Conservation (phyloP, 257 asterid genomes). For the Lycium ferocissimum region DNA sequence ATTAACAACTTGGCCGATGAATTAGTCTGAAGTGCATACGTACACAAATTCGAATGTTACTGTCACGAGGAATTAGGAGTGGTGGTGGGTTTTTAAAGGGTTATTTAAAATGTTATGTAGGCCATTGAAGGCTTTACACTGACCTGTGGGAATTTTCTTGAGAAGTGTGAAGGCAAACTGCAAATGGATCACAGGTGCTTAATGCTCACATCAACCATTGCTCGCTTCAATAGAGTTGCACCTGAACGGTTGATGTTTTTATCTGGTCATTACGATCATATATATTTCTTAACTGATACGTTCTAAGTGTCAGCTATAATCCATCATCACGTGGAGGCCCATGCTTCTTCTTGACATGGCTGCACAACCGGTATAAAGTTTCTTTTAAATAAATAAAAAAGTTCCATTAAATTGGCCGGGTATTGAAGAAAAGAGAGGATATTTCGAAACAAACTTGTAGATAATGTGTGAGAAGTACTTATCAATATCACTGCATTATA, state of each 20-base stretch:
- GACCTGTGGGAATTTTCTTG: background rate
- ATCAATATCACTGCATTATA: too few relatives aligned
- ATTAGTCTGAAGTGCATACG: too few relatives aligned
- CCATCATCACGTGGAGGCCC: background rate
- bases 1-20: too few relatives aligned
- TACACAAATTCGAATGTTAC: too few relatives aligned
- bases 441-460: background rate
- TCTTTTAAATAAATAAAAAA: background rate
- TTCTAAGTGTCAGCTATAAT: background rate
- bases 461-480: background rate
- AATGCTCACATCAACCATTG: background rate
- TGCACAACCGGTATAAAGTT: background rate
- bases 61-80: too few relatives aligned
- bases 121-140: too few relatives aligned
- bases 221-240: background rate
- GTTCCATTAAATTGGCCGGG: background rate
- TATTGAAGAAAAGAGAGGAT: background rate
- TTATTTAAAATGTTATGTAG: too few relatives aligned
- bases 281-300: background rate
- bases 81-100: too few relatives aligned
- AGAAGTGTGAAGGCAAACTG: conserved; percentile 7
- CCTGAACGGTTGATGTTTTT: background rate
- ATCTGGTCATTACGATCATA: background rate
- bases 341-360: conserved; percentile 1
- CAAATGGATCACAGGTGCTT: background rate